phyloP scores from a whole-genome alignment of 805 yeast genomes.

The Candida quercuum region DNA sequence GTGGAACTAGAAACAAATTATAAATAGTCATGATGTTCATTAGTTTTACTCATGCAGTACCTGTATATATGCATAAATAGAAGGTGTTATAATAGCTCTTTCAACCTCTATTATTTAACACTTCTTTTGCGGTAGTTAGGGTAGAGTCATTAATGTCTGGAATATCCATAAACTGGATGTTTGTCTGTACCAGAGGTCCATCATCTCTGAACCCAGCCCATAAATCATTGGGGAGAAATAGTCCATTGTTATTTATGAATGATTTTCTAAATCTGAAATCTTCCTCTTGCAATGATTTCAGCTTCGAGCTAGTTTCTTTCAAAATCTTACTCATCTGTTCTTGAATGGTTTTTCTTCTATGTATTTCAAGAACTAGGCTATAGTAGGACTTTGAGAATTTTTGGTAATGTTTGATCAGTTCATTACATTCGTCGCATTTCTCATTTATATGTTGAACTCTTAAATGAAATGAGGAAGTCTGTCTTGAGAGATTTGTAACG shows the following conservation, averaged over 20 bases:
- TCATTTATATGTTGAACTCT: constrained; percentile 8
- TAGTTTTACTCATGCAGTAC: too few relatives aligned
- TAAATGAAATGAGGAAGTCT: constrained; percentile 8
- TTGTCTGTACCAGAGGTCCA: constrained; percentile 13
- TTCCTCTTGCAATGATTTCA: constrained; percentile 33
- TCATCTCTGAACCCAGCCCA: constrained; percentile 40
- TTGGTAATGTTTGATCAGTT: constrained; percentile 42
- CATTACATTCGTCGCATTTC: constrained; percentile 20
- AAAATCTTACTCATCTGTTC: constrained; percentile 34
- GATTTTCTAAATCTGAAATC: constrained; percentile 38
- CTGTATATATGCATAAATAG: background rate
- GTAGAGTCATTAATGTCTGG: constrained; percentile 20
- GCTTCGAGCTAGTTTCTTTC: constrained; percentile 33
- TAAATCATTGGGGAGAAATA: constrained; percentile 48
- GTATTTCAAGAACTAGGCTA: constrained; percentile 44
- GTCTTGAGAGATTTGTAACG: constrained; percentile 9
- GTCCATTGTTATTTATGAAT: constrained; percentile 45
- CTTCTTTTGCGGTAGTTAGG: background rate
- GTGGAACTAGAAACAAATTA: constrained; percentile 45
- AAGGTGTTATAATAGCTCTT: background rate
- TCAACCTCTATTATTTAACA: background rate
- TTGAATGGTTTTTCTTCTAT: constrained; percentile 42
- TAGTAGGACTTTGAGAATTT: constrained; percentile 48
- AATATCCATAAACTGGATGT: constrained; percentile 13
- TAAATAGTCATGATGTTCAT: too few relatives aligned